Evolutionary conservation across 225 moss, liverwort and hornwort species (phyloP).

Genomic region (Neckera pumila): DNA sequence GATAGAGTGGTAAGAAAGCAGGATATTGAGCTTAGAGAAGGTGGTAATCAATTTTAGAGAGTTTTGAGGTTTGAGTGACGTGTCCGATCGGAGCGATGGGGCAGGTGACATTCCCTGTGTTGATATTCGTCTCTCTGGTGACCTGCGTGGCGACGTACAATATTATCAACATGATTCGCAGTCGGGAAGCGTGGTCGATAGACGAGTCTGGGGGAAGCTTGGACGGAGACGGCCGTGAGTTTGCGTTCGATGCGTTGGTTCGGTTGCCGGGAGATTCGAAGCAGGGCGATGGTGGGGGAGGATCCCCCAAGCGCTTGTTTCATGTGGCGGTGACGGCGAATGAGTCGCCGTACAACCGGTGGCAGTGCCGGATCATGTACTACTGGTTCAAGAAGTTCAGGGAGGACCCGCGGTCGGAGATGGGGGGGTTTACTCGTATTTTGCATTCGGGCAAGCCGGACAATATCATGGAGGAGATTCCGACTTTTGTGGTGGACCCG

Average conservation of each 20-base stretch:
- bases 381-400: conserved; percentile 76
- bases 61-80: neutral
- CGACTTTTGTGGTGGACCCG: conserved; percentile 72
- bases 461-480: conserved; percentile 75
- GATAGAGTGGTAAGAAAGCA: neutral
- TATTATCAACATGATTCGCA: conserved; percentile 54
- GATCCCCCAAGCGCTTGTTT: conserved; percentile 40
- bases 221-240: neutral
- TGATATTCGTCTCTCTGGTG: conserved; percentile 49
- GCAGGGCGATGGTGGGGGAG: neutral
- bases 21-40: neutral
- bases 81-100: conserved; percentile 27
- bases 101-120: conserved; percentile 33
- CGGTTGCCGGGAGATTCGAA: conserved; percentile 29
- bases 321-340: conserved; percentile 89
- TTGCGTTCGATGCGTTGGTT: conserved; percentile 51
- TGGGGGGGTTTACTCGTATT: conserved; percentile 85
- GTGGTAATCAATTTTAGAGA: neutral
- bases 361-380: conserved; percentile 98
- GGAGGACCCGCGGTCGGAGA: conserved; percentile 65
- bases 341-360: conserved; percentile 79
- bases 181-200: neutral
- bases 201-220: neutral
- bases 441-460: conserved; percentile 75
- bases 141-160: conserved; percentile 66